Evolutionary conservation across 805 yeast genomes (phyloP).

Genomic region (Pichia kluyveri): DNA sequence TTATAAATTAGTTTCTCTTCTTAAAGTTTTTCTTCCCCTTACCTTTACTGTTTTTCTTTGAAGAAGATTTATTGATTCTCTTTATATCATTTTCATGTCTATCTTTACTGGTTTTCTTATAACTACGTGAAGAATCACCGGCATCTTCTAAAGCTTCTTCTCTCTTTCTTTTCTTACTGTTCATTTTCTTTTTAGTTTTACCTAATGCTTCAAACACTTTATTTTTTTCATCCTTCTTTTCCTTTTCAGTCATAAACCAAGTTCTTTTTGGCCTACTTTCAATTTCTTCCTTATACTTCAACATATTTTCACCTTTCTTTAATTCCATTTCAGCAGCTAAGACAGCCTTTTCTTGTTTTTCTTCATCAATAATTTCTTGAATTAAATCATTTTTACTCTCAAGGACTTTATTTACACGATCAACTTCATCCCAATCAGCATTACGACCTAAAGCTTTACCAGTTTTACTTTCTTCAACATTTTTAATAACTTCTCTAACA

Average conservation of each 20-base stretch:
- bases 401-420: constrained; percentile 51
- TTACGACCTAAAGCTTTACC: constrained; percentile 77
- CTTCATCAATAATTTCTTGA: constrained; percentile 78
- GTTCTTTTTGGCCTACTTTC: constrained; percentile 88
- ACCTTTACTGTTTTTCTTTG: constrained; percentile 17
- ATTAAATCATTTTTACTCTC: constrained; percentile 51
- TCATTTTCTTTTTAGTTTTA: constrained; percentile 41
- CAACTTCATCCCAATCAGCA: constrained; percentile 86
- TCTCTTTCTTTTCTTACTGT: constrained; percentile 61
- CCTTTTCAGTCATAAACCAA: constrained; percentile 75
- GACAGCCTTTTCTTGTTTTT: constrained; percentile 79
- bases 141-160: constrained; percentile 52
- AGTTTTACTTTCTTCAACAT: constrained; percentile 38
- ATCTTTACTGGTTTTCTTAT: constrained; percentile 75
- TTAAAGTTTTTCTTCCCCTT: constrained; percentile 20
- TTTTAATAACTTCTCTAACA: constrained; percentile 82
- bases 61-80: constrained; percentile 24
- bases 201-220: constrained; percentile 23
- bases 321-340: constrained; percentile 86
- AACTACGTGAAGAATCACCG: constrained; percentile 38
- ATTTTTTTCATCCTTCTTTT: constrained; percentile 36
- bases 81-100: constrained; percentile 43
- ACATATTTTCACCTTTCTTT: constrained; percentile 73
- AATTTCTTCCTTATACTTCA: constrained; percentile 76
- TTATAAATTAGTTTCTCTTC: constrained; percentile 6